Evolutionary conservation across 129 eudicot genomes (phyloP), one percentile per base, ranked within the genome.

Genomic region (Tanacetum coccineum): DNA sequence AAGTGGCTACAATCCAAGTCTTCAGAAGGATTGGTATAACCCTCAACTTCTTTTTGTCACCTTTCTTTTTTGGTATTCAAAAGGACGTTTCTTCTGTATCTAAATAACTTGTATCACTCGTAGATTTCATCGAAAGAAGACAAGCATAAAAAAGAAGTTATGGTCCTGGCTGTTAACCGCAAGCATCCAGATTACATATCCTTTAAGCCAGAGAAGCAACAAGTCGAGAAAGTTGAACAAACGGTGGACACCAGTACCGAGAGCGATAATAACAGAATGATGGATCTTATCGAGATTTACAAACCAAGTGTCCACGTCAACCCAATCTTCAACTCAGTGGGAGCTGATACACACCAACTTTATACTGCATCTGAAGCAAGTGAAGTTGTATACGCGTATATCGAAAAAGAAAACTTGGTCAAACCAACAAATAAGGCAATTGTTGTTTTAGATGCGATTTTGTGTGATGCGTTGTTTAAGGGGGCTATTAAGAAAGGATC

Each of bases 41-140:
- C 49, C 13, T 13, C 54, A 15, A 10, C 32, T 48, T 70, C n/a
- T 19, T 11, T 1, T 32, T 10, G 13, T 17, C 26, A 4, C 60
- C 19, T 59, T 46, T 26, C 25, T 42, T 61, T 21, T 18, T 42
- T 20, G 19, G 2, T 40, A 42, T 7, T 50, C 13, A 30, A 22
- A 6, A 7, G 20, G 44, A 13, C 46, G 26, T 13, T 28, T 28
- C 49, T 46, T 17, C 42, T 2, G 0, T 44, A 26, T 51, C 36
- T 44, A 13, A 52, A 18, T 12, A 57, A 17, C 46, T 49, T 59
- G 39, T 22, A 1, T 71, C 30, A 51, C 74, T 40, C 12, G n/a
- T 85, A 93, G 98, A 93, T 93, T 59, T 74, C 86, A n/a, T 84
- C 88, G 8, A 93, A 89, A 82, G 99, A 93, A 82, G 95, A 89